Conservation (phyloP, 805 yeast species). For the Yamadazyma sp. region DNA sequence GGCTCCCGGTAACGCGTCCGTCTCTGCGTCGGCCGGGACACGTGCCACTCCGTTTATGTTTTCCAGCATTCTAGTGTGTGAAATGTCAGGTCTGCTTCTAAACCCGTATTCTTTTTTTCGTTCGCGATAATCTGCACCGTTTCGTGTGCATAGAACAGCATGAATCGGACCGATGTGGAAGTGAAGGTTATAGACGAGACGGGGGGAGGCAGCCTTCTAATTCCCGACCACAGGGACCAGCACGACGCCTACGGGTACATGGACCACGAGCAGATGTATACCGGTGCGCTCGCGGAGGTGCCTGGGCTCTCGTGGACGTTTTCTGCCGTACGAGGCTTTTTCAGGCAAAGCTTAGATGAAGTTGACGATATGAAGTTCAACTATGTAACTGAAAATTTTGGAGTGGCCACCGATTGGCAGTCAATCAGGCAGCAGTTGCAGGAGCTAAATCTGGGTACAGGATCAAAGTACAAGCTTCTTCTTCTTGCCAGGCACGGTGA, state of each 20-base stretch:
- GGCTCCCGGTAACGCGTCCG: too few species aligned
- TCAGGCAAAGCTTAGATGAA: conserved; percentile 43
- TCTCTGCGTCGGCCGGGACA: background rate
- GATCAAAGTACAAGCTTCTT: conserved; percentile 44
- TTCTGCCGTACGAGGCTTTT: conserved; percentile 48
- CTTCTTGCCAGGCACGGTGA: conserved; percentile 69
- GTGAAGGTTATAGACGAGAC: too few species aligned
- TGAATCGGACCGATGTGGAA: too few species aligned
- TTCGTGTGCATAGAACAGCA: conserved; percentile 1
- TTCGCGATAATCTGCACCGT: conserved; percentile 5
- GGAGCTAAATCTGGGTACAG: conserved; percentile 27
- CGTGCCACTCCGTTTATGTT: background rate
- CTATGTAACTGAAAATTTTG: conserved; percentile 45
- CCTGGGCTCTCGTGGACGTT: conserved; percentile 40
- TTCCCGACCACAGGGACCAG: conserved; percentile 31
- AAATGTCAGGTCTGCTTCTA: background rate
- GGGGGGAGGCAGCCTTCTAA: too few species aligned
- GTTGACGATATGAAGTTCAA: conserved; percentile 49
- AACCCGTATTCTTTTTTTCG: conserved; percentile 6
- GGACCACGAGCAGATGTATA: conserved; percentile 20
- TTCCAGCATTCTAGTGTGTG: conserved; percentile 1
- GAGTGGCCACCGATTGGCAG: conserved; percentile 43
- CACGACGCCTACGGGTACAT: conserved; percentile 32
- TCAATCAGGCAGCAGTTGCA: conserved; percentile 29
- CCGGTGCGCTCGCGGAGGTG: conserved; percentile 4